phyloP scores from a whole-genome alignment of 2,329 filamentous ascomycete genomes.

The Talaromyces sp. region DNA sequence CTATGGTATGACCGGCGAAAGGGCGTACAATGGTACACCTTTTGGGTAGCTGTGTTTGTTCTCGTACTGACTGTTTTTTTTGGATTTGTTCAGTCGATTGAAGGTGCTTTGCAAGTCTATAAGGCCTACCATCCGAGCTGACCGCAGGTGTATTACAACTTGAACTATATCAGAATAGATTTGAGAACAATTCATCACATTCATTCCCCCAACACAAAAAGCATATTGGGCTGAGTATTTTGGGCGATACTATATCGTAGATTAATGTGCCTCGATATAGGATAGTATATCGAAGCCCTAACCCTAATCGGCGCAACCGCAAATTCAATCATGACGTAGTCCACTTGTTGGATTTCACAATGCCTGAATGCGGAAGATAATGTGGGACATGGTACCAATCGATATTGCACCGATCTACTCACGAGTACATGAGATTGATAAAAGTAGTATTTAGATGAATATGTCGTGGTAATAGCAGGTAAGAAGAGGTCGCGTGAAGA shows the following conservation, averaged over 20 bases:
- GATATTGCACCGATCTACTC: not conserved
- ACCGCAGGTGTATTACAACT: not conserved
- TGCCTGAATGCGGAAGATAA: not conserved
- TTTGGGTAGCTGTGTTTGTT: not conserved
- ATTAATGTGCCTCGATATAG: not conserved
- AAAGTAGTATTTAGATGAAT: not conserved
- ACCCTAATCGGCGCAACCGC: not conserved
- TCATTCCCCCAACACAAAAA: too few species aligned
- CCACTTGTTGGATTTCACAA: not conserved
- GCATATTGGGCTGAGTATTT: too few species aligned
- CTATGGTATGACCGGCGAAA: not conserved
- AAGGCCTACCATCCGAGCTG: not conserved
- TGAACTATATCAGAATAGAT: too few species aligned
- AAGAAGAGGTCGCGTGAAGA: not conserved
- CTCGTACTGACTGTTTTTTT: not conserved
- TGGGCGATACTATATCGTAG: not conserved
- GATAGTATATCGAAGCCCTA: not conserved
- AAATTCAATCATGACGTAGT: not conserved
- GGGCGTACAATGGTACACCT: not conserved
- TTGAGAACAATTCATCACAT: not conserved
- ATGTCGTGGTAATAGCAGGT: not conserved
- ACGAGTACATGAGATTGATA: too few species aligned
- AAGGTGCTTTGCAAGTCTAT: not conserved
- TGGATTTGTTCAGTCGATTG: not conserved
- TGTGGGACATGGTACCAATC: not conserved